Evolutionary conservation across 805 yeast species (phyloP).

Genomic region (Metschnikowia shivogae): DNA sequence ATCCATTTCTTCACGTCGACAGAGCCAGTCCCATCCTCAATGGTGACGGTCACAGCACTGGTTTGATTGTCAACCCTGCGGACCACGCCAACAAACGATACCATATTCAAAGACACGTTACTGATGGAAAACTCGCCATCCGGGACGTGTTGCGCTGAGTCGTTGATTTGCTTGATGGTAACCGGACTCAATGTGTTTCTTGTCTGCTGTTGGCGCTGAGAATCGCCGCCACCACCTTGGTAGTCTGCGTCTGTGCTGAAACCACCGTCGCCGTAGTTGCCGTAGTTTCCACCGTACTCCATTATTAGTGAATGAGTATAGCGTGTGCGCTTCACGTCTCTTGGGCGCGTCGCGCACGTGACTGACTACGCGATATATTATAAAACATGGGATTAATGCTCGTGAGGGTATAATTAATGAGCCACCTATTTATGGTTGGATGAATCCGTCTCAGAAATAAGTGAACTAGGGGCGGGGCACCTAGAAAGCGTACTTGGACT

Average conservation of each 20-base stretch:
- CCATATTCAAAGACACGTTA: conserved; percentile 58
- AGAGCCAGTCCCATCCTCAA: conserved; percentile 74
- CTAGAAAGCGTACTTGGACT: conserved; percentile 44
- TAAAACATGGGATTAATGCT: background rate
- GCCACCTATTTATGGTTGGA: background rate
- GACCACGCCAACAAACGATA: conserved; percentile 65
- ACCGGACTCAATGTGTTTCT: conserved; percentile 47
- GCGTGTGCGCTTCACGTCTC: background rate
- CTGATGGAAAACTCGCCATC: conserved; percentile 64
- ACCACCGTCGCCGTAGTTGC: conserved; percentile 19
- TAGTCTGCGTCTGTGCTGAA: conserved; percentile 14
- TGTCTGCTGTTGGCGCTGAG: conserved; percentile 15
- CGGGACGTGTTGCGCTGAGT: conserved; percentile 55
- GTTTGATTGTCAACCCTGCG: conserved; percentile 59
- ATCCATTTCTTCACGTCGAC: conserved; percentile 64
- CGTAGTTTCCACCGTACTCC: conserved; percentile 14
- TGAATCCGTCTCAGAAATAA: background rate
- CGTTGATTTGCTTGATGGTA: conserved; percentile 68
- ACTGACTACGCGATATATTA: background rate
- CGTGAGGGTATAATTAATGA: background rate
- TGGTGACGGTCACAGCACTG: conserved; percentile 49
- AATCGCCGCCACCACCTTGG: conserved; percentile 8
- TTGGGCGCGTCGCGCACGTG: conserved; percentile 14
- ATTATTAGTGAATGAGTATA: background rate
- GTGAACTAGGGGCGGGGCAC: no score